Evolutionary conservation across 805 yeast species (phyloP).

Genomic region (Saturnispora zaruensis): DNA sequence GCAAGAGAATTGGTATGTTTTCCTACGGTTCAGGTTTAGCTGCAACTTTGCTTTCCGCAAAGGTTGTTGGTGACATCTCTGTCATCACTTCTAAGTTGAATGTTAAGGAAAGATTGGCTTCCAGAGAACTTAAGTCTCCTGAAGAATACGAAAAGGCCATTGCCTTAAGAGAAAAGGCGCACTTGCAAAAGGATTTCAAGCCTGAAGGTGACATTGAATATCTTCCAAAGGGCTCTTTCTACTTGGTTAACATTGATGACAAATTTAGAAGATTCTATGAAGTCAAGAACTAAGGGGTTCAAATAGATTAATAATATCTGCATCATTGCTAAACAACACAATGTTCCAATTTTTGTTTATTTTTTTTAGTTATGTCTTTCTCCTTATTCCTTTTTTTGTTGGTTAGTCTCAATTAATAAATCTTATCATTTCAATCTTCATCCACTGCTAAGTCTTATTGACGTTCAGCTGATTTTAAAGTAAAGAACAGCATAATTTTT

Average conservation of each 20-base stretch:
- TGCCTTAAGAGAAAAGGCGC: conserved; percentile 81
- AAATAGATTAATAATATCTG: neutral
- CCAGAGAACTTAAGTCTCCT: conserved; percentile 64
- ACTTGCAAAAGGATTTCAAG: conserved; percentile 65
- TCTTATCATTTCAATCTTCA: neutral
- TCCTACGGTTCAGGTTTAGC: conserved; percentile 99
- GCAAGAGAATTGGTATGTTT: conserved; percentile 83
- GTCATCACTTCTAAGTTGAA: conserved; percentile 55
- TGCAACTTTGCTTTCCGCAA: conserved; percentile 73
- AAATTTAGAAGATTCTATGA: conserved; percentile 79
- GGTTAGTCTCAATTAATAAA: neutral
- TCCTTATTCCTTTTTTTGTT: neutral
- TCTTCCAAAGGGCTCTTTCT: conserved; percentile 70
- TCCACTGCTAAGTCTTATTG: too few species aligned
- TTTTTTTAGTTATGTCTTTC: neutral
- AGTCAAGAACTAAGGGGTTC: conserved; percentile 42
- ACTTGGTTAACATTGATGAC: conserved; percentile 76
- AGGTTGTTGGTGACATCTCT: conserved; percentile 73
- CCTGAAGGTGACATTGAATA: conserved; percentile 76
- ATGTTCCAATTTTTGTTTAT: conserved; percentile 1
- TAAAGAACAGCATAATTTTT: neutral
- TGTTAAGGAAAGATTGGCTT: conserved; percentile 56
- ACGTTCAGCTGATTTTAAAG: neutral
- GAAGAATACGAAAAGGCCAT: conserved; percentile 74
- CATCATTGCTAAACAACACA: neutral